A percentile compares a stretch with the other conserved stretches of the same genome.
These are phyloP conservation scores for Sarocladiaceae sp. DNA, from an alignment of 2,329 filamentous ascomycete species.

Conservation along the genomic window DNA sequence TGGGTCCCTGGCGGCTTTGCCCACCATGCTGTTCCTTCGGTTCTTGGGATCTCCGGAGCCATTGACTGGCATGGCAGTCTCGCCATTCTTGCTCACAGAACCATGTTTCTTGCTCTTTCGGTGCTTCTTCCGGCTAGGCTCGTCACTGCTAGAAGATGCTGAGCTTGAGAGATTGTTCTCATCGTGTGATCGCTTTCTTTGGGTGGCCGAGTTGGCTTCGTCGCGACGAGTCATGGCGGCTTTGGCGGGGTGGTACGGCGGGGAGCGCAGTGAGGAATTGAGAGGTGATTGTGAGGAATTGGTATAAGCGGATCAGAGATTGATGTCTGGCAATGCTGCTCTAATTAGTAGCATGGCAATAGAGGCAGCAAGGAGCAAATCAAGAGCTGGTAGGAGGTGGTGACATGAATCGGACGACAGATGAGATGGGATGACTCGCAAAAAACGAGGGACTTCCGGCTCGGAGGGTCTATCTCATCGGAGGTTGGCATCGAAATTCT, in stretches of 20 bases:
- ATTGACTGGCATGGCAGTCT: conserved; percentile 19
- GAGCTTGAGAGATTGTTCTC: conserved; percentile 22
- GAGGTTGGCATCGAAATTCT: neutral
- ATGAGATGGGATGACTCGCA: neutral
- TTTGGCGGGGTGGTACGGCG: neutral
- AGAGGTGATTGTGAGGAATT: neutral
- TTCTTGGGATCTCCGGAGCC: conserved; percentile 30
- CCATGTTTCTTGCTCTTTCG: conserved; percentile 22
- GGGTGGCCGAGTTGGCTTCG: conserved; percentile 2
- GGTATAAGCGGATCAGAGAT: neutral
- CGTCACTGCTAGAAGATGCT: conserved; percentile 25
- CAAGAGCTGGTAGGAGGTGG: neutral
- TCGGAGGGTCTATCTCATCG: conserved; percentile 7
- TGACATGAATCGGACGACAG: conserved; percentile 5
- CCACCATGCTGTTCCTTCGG: conserved; percentile 50
- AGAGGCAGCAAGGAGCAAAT: neutral
- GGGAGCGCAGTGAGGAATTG: neutral
- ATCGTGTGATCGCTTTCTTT: conserved; percentile 26
- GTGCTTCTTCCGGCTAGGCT: conserved; percentile 21
- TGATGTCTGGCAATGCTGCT: no score
- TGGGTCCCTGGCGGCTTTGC: conserved; percentile 58
- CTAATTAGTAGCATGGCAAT: no score
- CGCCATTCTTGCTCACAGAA: conserved; percentile 13
- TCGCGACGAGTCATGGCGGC: conserved; percentile 21
- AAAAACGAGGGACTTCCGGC: conserved; percentile 8